phyloP scores from a whole-genome alignment of 108 stramenopile species.

The Phaeodactylum tricornutum region DNA sequence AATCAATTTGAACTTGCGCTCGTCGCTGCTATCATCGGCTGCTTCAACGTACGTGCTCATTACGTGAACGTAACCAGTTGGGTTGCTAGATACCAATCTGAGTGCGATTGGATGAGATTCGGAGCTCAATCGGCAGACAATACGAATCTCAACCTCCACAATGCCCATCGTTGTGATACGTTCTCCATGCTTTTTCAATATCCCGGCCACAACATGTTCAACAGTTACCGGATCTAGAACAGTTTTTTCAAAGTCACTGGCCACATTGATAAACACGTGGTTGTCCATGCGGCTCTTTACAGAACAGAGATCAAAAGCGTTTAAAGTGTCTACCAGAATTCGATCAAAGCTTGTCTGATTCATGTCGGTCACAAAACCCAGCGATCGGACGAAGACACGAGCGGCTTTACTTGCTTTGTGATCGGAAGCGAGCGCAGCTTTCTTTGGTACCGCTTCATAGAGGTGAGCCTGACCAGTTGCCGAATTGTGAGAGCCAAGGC shows the following conservation, averaged over 20 bases:
- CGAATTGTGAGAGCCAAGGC: conserved; percentile 66
- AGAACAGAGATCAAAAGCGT: conserved; percentile 75
- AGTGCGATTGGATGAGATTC: conserved; percentile 83
- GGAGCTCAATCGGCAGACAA: conserved; percentile 66
- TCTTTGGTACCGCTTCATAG: conserved; percentile 82
- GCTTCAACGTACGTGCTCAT: conserved; percentile 96
- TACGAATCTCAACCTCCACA: conserved; percentile 87
- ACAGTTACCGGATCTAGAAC: conserved; percentile 80
- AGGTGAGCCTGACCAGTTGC: conserved; percentile 86
- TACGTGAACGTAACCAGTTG: conserved; percentile 93
- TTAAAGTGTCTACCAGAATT: conserved; percentile 89
- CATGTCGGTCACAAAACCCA: conserved; percentile 75
- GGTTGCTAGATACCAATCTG: conserved; percentile 92
- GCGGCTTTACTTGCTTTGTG: conserved; percentile 73
- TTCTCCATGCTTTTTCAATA: conserved; percentile 78
- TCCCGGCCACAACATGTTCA: conserved; percentile 77
- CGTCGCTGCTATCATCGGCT: conserved; percentile 45
- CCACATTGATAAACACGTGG: conserved; percentile 94
- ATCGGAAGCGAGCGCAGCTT: conserved; percentile 65
- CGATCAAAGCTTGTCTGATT: conserved; percentile 74
- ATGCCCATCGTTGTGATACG: conserved; percentile 80
- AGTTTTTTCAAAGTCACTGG: conserved; percentile 72
- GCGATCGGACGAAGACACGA: conserved; percentile 72
- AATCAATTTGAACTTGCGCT: conserved; percentile 77
- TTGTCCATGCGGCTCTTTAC: conserved; percentile 55